Evolutionary conservation across 805 yeast species (phyloP).

Genomic region (Yarrowia yakushimensis): DNA sequence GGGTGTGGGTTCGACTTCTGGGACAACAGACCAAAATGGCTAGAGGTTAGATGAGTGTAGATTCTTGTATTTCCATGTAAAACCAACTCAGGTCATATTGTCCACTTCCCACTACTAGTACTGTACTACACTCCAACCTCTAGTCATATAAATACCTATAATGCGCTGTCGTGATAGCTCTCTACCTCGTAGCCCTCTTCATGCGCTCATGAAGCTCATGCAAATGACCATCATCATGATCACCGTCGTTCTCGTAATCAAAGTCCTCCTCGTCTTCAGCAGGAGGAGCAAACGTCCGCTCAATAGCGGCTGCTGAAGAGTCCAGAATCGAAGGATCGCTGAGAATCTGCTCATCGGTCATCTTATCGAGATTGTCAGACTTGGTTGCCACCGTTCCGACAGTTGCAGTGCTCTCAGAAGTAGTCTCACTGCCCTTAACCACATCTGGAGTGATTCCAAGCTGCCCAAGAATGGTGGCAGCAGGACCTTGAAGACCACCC

Average conservation of each 20-base stretch:
- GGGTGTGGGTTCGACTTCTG: neutral
- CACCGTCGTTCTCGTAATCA: slow-evolving; percentile 1
- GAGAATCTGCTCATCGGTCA: slow-evolving; percentile 21
- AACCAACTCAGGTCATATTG: too few species aligned
- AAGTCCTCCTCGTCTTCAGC: slow-evolving; percentile 12
- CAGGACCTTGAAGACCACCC: slow-evolving; percentile 40
- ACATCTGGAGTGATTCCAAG: slow-evolving; percentile 30
- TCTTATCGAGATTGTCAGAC: neutral
- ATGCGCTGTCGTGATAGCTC: too few species aligned
- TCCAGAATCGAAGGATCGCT: neutral
- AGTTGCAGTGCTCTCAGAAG: neutral
- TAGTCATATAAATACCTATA: too few species aligned
- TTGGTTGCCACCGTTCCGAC: neutral
- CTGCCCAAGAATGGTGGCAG: slow-evolving; percentile 38
- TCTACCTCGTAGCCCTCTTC: neutral
- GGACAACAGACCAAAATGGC: too few species aligned
- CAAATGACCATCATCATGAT: neutral
- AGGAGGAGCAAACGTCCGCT: slow-evolving; percentile 19
- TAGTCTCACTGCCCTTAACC: neutral
- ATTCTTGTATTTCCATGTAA: too few species aligned
- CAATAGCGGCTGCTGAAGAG: slow-evolving; percentile 3
- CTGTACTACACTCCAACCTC: too few species aligned
- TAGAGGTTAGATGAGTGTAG: too few species aligned
- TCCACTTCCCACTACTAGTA: too few species aligned
- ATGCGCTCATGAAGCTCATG: neutral